Evolutionary conservation across 257 asterid genomes (phyloP), one percentile per base, ranked within the genome.

Genomic region (Gentiana macrophylla): DNA sequence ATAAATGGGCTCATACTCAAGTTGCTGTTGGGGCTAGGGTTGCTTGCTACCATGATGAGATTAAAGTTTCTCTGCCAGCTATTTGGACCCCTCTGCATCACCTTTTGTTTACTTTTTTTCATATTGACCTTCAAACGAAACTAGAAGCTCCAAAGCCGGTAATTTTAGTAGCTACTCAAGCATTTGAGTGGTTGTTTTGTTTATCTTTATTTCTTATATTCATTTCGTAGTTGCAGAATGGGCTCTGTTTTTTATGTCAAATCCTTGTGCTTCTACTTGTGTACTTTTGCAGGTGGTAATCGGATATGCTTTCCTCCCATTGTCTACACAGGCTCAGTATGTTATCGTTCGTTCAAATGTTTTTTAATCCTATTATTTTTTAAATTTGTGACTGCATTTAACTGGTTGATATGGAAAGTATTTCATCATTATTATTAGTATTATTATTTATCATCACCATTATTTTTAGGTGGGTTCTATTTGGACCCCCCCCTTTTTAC

Each of bases 131-230:
- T 59, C 97, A 88, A 77, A 83, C 95, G 32, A 92, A 92, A 75
- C 80, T 85, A 57, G 99, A 92, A 85, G 94, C 86, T 56, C 95
- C 95, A 50, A 92, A 88, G 72, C 97, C 99, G 34, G 99, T 88
- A 73, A 92, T 93, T 79, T 60, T 68, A 37, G 37, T 54, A 50
- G 37, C 60, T 65, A 59, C 46, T 49, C 67, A 55, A 55, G 66
- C 61, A 51, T 32, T 53, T 52, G 35, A 56, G 70, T 55, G 60
- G 48, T 55, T 69, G 32, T 65, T 10, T 6, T 49, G 33, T 33
- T 6, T 35, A 12, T 49, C n/a, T 36, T 15, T 44, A n/a, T 53
- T 67, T 62, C 37, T 55, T 61, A 35, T 55, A 48, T 63, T 15
- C 65, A 56, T 48, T 63, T 49, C 52, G 10, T 15, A 44, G 35